A percentile compares a stretch with the other conserved stretches of the same genome.
These are phyloP conservation scores for Fraxinus excelsior DNA, from an alignment of 257 asterid species.

Conservation along the genomic window DNA sequence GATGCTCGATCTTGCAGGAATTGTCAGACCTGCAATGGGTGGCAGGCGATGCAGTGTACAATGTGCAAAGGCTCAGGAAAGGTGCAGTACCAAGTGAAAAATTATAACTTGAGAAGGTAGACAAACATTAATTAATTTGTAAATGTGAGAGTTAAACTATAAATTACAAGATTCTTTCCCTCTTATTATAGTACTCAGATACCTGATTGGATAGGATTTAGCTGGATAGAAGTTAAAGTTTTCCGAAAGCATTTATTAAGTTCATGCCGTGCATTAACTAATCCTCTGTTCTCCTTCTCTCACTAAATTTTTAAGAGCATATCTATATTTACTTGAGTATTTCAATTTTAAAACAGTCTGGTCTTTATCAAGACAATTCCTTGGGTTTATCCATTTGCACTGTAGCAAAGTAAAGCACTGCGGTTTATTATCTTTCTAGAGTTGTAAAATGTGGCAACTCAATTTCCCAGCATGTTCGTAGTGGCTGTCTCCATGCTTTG, in stretches of 20 bases:
- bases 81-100: constrained; percentile 90
- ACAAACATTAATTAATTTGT: constrained; percentile 19
- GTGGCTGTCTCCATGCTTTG: constrained; percentile 11
- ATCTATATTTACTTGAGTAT: neutral
- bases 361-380: constrained; percentile 12
- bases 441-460: constrained; percentile 1
- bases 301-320: neutral
- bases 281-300: constrained; percentile 12
- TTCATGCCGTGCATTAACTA: constrained; percentile 2
- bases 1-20: constrained; percentile 50
- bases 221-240: constrained; percentile 11
- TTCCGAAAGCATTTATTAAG: neutral
- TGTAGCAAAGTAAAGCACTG: constrained; percentile 2
- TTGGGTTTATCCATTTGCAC: neutral
- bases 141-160: constrained; percentile 12
- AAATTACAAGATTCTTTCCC: constrained; percentile 9
- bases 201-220: neutral
- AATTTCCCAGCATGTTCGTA: neutral
- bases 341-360: neutral
- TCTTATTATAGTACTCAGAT: neutral
- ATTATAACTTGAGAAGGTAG: constrained; percentile 78
- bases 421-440: neutral
- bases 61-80: constrained; percentile 93
- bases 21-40: constrained; percentile 81
- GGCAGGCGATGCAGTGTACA: constrained; percentile 95